phyloP scores from a whole-genome alignment of 192 early-diverging fungal species.

The Linnemannia exigua region DNA sequence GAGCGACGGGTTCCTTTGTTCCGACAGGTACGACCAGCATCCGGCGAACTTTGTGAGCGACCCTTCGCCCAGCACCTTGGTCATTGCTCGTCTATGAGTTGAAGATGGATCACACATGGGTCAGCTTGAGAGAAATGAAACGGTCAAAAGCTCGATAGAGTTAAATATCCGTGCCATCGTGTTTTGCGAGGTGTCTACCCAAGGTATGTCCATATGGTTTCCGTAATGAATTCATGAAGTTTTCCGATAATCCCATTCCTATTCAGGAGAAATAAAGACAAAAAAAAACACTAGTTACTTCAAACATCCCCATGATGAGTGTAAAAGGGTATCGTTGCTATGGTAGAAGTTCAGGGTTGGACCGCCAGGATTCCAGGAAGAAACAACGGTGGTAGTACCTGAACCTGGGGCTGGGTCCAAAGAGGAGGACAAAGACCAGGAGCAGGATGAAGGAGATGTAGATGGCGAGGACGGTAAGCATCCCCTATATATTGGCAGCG shows the following conservation, averaged over 20 bases:
- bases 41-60: conserved; percentile 32
- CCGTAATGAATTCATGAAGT: conserved; percentile 49
- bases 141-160: too few relatives aligned
- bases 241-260: conserved; percentile 48
- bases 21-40: conserved; percentile 43
- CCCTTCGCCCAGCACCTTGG: conserved; percentile 27
- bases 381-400: conserved; percentile 11
- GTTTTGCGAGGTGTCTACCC: conserved; percentile 19
- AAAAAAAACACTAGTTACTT: neutral
- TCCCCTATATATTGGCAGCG: conserved; percentile 6
- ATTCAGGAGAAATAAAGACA: neutral
- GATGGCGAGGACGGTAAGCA: conserved; percentile 47
- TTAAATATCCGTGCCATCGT: neutral
- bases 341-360: neutral
- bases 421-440: conserved; percentile 50
- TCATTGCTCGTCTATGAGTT: conserved; percentile 27
- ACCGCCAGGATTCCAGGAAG: neutral
- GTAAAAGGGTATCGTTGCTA: neutral
- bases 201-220: conserved; percentile 42
- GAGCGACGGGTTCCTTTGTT: conserved; percentile 43
- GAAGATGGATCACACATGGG: neutral
- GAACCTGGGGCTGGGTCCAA: conserved; percentile 52
- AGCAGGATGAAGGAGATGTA: conserved; percentile 55
- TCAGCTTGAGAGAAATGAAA: neutral
- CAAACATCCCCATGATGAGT: neutral